Evolutionary conservation across 768 basidiomycete species (phyloP), one percentile per base, ranked within the genome.

Genomic region (Kwoniella sp.): DNA sequence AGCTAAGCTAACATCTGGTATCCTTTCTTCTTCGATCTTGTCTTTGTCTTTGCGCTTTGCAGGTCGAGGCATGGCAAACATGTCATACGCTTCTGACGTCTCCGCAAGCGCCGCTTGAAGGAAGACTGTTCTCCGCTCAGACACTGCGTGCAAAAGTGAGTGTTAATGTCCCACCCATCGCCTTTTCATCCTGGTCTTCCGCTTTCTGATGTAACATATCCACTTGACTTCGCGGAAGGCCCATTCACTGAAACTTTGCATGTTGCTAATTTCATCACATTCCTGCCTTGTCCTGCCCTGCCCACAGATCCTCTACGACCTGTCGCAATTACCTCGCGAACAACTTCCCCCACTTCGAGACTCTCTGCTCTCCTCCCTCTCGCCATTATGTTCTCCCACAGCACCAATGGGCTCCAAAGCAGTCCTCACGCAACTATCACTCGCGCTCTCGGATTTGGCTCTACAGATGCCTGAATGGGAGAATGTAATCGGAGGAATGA

Each of bases 1-100:
- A n/a, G n/a, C n/a, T n/a, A n/a, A n/a, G n/a, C n/a, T n/a, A n/a
- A n/a, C n/a, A n/a, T n/a, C n/a, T n/a, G n/a, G n/a, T n/a, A n/a
- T n/a, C n/a, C n/a, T n/a, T n/a, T n/a, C n/a, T n/a, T n/a, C n/a
- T n/a, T n/a, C n/a, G n/a, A n/a, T n/a, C n/a, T n/a, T n/a, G n/a
- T n/a, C n/a, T n/a, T n/a, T n/a, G n/a, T n/a, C n/a, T n/a, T n/a
- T n/a, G n/a, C n/a, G n/a, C n/a, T n/a, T n/a, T n/a, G n/a, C 82
- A 99, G 96, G 85, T 87, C 80, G 92, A 96, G 81, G 94, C 96
- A 71, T 99, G 96, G 96, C 85, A 88, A 71, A 91, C 90, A 55
- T 96, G 92, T 81, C 94, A 95, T 82, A 84, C 89, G 80, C 86
- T 99, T 71, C 86, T 99, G 68, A 86, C 88, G 67, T 87, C 88